These are phyloP conservation scores for Salix udensis DNA, from an alignment of 345 rosid species.

Conservation along the genomic window DNA sequence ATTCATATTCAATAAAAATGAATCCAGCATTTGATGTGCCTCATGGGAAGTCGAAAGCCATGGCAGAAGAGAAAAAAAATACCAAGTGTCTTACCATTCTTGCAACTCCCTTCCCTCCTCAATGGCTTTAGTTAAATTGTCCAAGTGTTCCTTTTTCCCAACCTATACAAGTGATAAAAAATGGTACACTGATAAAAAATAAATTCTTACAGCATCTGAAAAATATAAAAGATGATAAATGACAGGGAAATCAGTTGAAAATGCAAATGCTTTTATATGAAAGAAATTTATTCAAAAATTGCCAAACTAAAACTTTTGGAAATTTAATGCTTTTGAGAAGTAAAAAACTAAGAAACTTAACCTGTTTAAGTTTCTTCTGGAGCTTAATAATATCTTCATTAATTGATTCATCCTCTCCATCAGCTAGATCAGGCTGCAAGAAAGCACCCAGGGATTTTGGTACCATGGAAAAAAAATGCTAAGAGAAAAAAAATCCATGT, in stretches of 20 bases:
- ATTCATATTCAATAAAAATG: neutral
- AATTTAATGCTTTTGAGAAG: neutral
- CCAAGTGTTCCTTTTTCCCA: constrained; percentile 30
- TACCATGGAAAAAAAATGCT: neutral
- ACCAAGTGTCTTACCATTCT: constrained; percentile 33
- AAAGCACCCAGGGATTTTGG: constrained; percentile 3
- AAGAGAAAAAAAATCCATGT: neutral
- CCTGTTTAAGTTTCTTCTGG: constrained; percentile 43
- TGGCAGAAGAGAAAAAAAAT: neutral
- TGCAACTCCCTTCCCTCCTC: constrained; percentile 31
- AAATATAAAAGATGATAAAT: neutral
- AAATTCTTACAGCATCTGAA: neutral
- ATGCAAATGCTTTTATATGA: neutral
- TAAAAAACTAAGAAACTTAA: constrained; percentile 7
- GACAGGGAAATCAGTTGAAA: neutral
- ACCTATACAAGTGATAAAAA: constrained; percentile 20
- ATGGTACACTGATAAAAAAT: neutral
- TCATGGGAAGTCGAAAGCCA: neutral
- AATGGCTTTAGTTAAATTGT: constrained; percentile 28
- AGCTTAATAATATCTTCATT: constrained; percentile 39
- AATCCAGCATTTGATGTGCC: neutral
- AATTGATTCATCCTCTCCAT: constrained; percentile 48
- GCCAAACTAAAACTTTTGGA: neutral
- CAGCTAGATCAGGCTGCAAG: constrained; percentile 56
- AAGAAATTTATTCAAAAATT: neutral